These are phyloP conservation scores for Bruguiera hainesii DNA, from an alignment of 441 rosid species.

Conservation along the genomic window DNA sequence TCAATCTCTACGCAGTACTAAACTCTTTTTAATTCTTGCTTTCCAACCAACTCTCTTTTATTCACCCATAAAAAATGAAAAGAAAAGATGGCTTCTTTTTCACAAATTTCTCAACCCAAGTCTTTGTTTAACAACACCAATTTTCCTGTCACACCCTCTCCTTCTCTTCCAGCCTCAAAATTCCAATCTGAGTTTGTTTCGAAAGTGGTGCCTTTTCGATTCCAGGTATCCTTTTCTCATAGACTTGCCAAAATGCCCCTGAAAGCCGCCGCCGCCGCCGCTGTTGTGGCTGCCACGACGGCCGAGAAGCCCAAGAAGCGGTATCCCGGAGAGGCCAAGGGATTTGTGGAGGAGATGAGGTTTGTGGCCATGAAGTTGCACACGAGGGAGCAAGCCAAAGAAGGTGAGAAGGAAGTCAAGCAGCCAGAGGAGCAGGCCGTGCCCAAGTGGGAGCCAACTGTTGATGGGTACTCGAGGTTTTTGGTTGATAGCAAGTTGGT, in stretches of 20 bases:
- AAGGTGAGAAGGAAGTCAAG: constrained; percentile 78
- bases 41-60: neutral
- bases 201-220: constrained; percentile 21
- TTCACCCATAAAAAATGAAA: constrained; percentile 25
- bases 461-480: constrained; percentile 84
- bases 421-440: constrained; percentile 64
- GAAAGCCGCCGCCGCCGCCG: constrained; percentile 19
- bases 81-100: constrained; percentile 55
- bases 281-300: constrained; percentile 48
- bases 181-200: constrained; percentile 33
- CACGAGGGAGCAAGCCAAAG: constrained; percentile 81
- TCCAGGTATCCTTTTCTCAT: constrained; percentile 2
- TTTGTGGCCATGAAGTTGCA: constrained; percentile 91
- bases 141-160: constrained; percentile 15
- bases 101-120: constrained; percentile 46
- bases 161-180: constrained; percentile 10
- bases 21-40: neutral
- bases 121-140: constrained; percentile 41
- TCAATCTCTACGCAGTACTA: constrained; percentile 17
- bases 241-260: constrained; percentile 31
- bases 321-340: constrained; percentile 85
- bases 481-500: constrained; percentile 89
- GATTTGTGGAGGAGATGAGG: constrained; percentile 97
- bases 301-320: constrained; percentile 68
- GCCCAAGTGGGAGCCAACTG: constrained; percentile 70